phyloP scores from a whole-genome alignment of 768 basidiomycete species.

The Megacollybia marginata region DNA sequence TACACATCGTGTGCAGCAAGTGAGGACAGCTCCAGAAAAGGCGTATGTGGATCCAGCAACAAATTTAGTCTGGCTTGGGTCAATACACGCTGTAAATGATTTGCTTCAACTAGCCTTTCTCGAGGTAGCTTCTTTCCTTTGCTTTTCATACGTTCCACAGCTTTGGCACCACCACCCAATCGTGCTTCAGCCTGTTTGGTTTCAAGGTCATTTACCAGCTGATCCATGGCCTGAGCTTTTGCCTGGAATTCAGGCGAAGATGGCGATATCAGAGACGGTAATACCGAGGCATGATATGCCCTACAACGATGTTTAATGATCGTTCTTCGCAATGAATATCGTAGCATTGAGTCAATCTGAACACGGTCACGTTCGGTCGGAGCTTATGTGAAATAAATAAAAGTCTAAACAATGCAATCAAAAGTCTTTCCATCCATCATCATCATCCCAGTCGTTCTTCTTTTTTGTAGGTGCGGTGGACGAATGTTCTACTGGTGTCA shows the following conservation, averaged over 20 bases:
- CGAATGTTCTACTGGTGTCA: constrained; percentile 9
- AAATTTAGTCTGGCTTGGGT: constrained; percentile 46
- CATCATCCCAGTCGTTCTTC: constrained; percentile 56
- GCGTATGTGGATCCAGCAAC: constrained; percentile 78
- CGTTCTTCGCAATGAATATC: no score
- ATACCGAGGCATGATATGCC: constrained; percentile 60
- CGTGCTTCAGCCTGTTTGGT: constrained; percentile 50
- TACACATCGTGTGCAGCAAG: constrained; percentile 89
- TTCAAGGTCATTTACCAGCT: constrained; percentile 58
- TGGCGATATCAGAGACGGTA: constrained; percentile 66
- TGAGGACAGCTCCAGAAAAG: constrained; percentile 83
- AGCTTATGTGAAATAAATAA: background rate
- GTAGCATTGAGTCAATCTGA: no score
- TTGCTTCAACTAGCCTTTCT: constrained; percentile 54
- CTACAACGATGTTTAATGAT: no score
- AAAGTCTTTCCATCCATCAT: constrained; percentile 80
- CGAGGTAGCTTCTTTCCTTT: constrained; percentile 80
- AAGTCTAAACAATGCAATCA: constrained; percentile 20
- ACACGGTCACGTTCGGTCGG: background rate
- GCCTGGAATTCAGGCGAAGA: constrained; percentile 64
- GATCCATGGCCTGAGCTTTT: constrained; percentile 64
- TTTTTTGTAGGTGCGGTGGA: constrained; percentile 28
- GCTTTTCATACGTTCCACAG: constrained; percentile 64
- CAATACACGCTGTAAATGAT: constrained; percentile 1
- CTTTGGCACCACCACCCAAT: constrained; percentile 69